Evolutionary conservation across 164 flowering plant genomes (phyloP).

Genomic region (Litsea cubeba): DNA sequence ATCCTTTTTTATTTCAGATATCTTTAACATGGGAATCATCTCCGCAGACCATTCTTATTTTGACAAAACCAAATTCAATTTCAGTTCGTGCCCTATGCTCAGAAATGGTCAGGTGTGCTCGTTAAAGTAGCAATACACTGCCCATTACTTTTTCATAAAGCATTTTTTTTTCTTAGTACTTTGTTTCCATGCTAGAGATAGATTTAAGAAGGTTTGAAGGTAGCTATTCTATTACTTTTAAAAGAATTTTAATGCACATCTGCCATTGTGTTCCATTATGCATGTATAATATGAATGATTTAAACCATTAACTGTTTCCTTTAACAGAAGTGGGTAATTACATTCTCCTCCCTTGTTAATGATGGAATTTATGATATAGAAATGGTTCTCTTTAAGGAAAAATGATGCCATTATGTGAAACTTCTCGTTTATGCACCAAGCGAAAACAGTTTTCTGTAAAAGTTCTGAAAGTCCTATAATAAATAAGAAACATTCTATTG

Average conservation of each 20-base stretch:
- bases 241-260: neutral
- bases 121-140: neutral
- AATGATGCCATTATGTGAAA: neutral
- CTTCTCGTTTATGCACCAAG: neutral
- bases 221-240: neutral
- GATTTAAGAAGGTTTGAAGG: neutral
- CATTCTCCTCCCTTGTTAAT: neutral
- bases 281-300: neutral
- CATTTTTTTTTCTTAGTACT: neutral
- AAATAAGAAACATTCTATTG: neutral
- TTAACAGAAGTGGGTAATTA: neutral
- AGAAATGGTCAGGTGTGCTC: conserved; percentile 80
- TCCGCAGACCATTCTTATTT: conserved; percentile 78
- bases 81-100: conserved; percentile 71
- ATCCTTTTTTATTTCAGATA: conserved; percentile 55
- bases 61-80: conserved; percentile 89
- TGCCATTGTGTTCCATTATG: neutral
- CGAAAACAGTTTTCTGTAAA: neutral
- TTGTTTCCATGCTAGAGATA: neutral
- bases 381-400: neutral
- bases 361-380: neutral
- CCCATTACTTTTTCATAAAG: conserved; percentile 1
- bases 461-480: neutral
- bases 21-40: conserved; percentile 86
- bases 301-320: neutral